Conservation (phyloP, 176 grass and related monocot genomes). For the Hordeum marinum region DNA sequence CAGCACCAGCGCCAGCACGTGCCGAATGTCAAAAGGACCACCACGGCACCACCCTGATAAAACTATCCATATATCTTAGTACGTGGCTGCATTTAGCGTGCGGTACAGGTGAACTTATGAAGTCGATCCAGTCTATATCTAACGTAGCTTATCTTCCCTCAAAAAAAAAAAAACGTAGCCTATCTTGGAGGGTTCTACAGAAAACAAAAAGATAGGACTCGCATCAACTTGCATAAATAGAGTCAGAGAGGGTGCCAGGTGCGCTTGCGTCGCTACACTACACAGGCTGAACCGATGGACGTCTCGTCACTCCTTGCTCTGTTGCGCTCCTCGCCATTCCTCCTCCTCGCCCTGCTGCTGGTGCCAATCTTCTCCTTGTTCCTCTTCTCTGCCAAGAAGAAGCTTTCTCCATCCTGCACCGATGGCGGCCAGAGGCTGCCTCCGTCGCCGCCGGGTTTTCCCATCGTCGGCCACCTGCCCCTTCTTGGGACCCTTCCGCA, state of each 20-base stretch:
- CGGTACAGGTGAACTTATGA: neutral
- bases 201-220: neutral
- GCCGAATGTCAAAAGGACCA: neutral
- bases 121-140: neutral
- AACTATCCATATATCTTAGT: neutral
- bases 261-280: neutral
- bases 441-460: constrained; percentile 36
- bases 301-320: neutral
- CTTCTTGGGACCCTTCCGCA: constrained; percentile 39
- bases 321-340: neutral
- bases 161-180: too few relatives aligned
- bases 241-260: too few relatives aligned
- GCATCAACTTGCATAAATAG: neutral
- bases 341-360: constrained; percentile 5
- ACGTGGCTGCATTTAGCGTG: neutral
- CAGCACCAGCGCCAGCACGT: neutral
- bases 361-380: neutral
- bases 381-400: neutral
- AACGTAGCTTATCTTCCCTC: too few relatives aligned
- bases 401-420: neutral
- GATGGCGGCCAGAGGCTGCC: constrained; percentile 12
- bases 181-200: neutral
- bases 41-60: neutral
- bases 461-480: constrained; percentile 56
- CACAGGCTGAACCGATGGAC: constrained; percentile 21